Base-by-base conservation (phyloP, 345 rosid genomes). In the Gossypium stocksii region DNA sequence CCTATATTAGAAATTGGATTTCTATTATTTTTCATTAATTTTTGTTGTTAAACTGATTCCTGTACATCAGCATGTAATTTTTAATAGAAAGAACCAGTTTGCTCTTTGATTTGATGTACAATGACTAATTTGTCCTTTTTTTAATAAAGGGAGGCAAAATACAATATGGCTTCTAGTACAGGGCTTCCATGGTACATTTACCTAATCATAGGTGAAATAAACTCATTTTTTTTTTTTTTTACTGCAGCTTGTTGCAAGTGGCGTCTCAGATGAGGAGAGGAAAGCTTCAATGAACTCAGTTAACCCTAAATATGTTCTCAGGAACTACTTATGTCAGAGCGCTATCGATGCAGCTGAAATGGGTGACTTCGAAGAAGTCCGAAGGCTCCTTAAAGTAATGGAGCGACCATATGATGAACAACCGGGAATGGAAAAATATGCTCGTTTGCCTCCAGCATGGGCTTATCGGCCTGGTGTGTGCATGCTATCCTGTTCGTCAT, bases 401-500 rank as follows among this genome's bases (percentile, higher is more conserved):
- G 88, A 93, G 72, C 84, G 82, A 17, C 98, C 99, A 12, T 90
- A 87, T 46, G 96, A 91, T 0, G 98, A 95, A 43, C 99, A 93
- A 81, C 97, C 94, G 0, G 97, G 95, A 73, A 93, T 95, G 99
- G 96, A 92, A 79, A 95, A 93, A 72, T 95, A 93, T 71, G 96
- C 97, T 12, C 88, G 97, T 51, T 82, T 95, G 84, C 99, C 99
- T 52, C 99, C 99, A 2, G 98, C 98, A 0, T 95, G 99, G 99
- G 99, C 99, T 23, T 93, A 93, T 78, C 79, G 99, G 52, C 98
- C 99, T 9, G 99, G 98, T 14, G 98, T 95, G 61, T 89, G 97
- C 76, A 95, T 93, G 99, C 97, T 93, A 67, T 95, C 99, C 76
- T 93, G 98, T 70, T 95, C 99, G 70, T 95, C 97, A 2, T 56